Base-by-base conservation (phyloP, 2,329 filamentous ascomycete genomes). In the Cladophialophora exuberans region DNA sequence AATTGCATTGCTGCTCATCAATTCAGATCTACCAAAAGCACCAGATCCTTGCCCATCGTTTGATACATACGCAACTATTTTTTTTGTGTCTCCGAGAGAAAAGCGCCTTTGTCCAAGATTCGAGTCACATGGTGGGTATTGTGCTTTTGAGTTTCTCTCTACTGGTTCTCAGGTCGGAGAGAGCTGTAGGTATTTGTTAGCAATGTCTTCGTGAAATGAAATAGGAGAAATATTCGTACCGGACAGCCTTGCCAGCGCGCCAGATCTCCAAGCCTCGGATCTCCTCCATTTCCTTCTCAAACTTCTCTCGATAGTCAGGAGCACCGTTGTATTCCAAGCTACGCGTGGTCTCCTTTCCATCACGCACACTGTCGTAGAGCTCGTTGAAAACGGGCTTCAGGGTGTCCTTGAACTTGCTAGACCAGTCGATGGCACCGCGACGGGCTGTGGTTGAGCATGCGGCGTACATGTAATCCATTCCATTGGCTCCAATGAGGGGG, bases 381-480 rank as follows among this genome's bases (percentile, higher is more conserved):
- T 89, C 83, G 81, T 97, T 93, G 85, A 99, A 99, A 73, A 99
- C 88, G 71, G 94, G 94, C 88, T 97, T 97, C 73, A 99, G 85
- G 73, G 89, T 91, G 67, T 93, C 89, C 89, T 97, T 97, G 90
- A 99, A 99, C 74, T 83, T 84, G 76, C 87, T 87, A 74, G 88
- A 93, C 94, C 94, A 99, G 85, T 99, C 94, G 74, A 99, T 96
- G 79, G 94, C 94, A 78, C 94, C 94, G 73, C 94, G 92, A 72
- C 94, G 90, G 72, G 94, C 94, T 56, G 94, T 99, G 73, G 94
- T 99, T 63, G 93, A 97, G 89, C 94, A 99, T 66, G 94, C 94
- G 75, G 93, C 92, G 83, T 95, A 99, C 94, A 99, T 99, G 91
- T 95, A 99, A 83, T 99, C 94, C 94, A 99, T 97, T 72, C 94